Percentiles rank a stretch among this genome's conserved stretches.
Conservation (phyloP, 495 filamentous ascomycete species). For the Trichoderma virens region DNA sequence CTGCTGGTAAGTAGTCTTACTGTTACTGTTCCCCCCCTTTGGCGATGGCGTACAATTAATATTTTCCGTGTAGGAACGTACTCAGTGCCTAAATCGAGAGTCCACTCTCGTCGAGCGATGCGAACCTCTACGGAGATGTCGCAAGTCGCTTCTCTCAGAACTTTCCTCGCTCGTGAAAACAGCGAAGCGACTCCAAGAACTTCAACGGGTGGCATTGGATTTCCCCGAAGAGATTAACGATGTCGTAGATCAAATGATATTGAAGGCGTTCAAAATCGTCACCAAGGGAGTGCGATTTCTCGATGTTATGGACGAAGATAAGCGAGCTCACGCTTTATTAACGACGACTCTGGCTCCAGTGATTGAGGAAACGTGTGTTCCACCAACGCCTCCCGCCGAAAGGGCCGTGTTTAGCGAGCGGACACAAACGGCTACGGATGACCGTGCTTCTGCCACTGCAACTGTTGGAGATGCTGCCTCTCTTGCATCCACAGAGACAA, state of each 20-base stretch:
- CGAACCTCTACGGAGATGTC: constrained; percentile 67
- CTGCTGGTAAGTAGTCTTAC: constrained; percentile 59
- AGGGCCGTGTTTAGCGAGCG: constrained; percentile 30
- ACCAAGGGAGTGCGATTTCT: constrained; percentile 83
- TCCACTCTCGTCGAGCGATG: constrained; percentile 62
- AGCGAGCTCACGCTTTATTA: constrained; percentile 36
- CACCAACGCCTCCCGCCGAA: constrained; percentile 68
- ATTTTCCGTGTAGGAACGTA: constrained; percentile 57
- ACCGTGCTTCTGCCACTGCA: constrained; percentile 25
- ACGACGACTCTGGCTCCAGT: constrained; percentile 50
- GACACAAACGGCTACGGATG: constrained; percentile 22
- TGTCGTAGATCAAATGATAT: constrained; percentile 82
- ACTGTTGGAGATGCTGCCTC: not conserved
- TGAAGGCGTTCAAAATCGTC: constrained; percentile 92
- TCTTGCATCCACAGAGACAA: not conserved
- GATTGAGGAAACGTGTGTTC: constrained; percentile 53
- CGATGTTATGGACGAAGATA: constrained; percentile 78
- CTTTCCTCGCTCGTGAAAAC: constrained; percentile 82
- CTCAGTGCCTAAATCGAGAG: constrained; percentile 79
- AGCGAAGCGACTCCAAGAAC: constrained; percentile 71
- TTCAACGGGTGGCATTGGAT: constrained; percentile 33
- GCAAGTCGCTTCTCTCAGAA: constrained; percentile 82
- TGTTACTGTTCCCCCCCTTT: too few relatives aligned
- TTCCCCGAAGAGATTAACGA: constrained; percentile 58
- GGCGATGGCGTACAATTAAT: not conserved